Conservation (phyloP, 2,329 filamentous ascomycete genomes). For the Fusarium mangiferae region DNA sequence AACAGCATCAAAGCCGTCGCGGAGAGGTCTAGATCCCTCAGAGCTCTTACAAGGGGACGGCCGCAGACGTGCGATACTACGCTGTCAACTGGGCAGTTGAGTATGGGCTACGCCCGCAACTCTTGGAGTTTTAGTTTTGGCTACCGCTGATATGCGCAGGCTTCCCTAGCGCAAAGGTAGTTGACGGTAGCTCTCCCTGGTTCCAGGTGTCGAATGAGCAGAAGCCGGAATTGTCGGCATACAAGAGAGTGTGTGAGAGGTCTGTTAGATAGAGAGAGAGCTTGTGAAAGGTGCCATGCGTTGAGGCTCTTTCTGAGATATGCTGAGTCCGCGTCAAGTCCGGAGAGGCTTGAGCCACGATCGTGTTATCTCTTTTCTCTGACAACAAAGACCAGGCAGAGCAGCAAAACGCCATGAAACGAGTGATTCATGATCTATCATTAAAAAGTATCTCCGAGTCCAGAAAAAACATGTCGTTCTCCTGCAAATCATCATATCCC, state of each 20-base stretch:
- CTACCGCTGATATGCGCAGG: slow-evolving; percentile 22
- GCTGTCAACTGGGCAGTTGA: slow-evolving; percentile 7
- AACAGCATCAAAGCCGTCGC: not conserved
- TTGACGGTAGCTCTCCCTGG: slow-evolving; percentile 4
- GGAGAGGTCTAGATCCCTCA: slow-evolving; percentile 8
- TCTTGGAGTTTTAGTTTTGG: slow-evolving; percentile 1
- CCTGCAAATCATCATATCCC: slow-evolving; percentile 11
- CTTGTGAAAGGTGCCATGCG: not conserved
- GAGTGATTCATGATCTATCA: slow-evolving; percentile 10
- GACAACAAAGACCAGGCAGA: not conserved
- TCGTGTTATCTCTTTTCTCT: not conserved
- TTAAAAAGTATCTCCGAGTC: not conserved
- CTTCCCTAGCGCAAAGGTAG: slow-evolving; percentile 25
- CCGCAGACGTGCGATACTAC: slow-evolving; percentile 12
- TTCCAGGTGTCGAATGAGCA: not conserved
- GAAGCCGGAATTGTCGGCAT: not conserved
- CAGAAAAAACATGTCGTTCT: not conserved
- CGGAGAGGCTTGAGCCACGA: not conserved
- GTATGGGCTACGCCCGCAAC: slow-evolving; percentile 30
- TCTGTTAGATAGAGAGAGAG: not conserved
- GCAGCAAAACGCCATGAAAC: not conserved
- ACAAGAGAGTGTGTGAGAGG: not conserved
- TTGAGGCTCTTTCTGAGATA: not conserved
- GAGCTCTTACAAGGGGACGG: slow-evolving; percentile 9
- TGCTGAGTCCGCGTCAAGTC: not conserved